phyloP scores from a whole-genome alignment of 2,329 filamentous ascomycete genomes.

The Aspergillus ustus region DNA sequence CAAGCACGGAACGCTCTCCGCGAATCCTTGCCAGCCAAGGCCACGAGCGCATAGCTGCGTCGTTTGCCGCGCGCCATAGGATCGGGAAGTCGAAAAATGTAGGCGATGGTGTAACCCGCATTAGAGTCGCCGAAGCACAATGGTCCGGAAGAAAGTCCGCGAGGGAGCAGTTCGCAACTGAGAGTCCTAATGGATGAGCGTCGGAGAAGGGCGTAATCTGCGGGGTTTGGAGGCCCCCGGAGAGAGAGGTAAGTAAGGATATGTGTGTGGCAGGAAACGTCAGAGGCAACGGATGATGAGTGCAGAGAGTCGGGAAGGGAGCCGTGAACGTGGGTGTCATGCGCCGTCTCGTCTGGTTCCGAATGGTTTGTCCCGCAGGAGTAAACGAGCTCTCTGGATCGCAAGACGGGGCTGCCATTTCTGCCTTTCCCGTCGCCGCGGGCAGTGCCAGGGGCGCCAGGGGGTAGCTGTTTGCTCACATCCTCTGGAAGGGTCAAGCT shows the following conservation, averaged over 20 bases:
- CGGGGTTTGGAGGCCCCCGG: slow-evolving; percentile 58
- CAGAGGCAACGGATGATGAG: slow-evolving; percentile 49
- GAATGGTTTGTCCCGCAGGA: slow-evolving; percentile 51
- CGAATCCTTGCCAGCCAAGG: slow-evolving; percentile 59
- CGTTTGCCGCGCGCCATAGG: slow-evolving; percentile 61
- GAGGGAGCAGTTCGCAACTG: slow-evolving; percentile 61
- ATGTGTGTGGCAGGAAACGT: slow-evolving; percentile 57
- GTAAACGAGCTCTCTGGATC: slow-evolving; percentile 58
- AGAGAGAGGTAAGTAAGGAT: slow-evolving; percentile 63
- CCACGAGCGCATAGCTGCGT: slow-evolving; percentile 62
- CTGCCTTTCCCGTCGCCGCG: slow-evolving; percentile 53
- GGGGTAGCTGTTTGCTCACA: slow-evolving; percentile 58
- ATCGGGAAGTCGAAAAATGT: slow-evolving; percentile 63
- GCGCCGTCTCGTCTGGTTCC: slow-evolving; percentile 41
- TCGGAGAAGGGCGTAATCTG: slow-evolving; percentile 59
- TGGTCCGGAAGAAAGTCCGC: slow-evolving; percentile 61
- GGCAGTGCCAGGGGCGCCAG: slow-evolving; percentile 57
- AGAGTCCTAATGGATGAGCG: slow-evolving; percentile 63
- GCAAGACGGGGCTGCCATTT: slow-evolving; percentile 59
- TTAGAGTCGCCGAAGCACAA: slow-evolving; percentile 62
- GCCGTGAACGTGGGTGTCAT: slow-evolving; percentile 41
- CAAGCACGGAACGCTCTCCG: slow-evolving; percentile 52
- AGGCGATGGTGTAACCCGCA: slow-evolving; percentile 63
- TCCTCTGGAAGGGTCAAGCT: slow-evolving; percentile 59
- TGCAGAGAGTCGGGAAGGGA: slow-evolving; percentile 46